Evolutionary conservation across 371 early-diverging fungal genomes (phyloP).

Genomic region (Saksenaea vasiformis): DNA sequence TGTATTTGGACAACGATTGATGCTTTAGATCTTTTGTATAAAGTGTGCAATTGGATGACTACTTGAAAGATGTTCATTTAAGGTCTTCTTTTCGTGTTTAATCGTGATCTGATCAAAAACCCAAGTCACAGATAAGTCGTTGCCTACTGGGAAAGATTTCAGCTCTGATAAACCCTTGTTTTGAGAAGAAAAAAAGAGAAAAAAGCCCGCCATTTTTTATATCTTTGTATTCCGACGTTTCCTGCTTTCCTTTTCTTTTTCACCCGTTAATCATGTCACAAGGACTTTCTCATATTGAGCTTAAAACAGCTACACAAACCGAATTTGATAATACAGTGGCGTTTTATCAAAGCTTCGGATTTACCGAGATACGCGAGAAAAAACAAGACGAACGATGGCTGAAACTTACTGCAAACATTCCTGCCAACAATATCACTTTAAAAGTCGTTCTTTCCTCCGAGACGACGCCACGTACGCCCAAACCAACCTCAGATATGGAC

Average conservation of each 20-base stretch:
- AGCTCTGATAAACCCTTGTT: neutral
- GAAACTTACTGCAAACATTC: constrained; percentile 29
- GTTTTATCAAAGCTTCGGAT: constrained; percentile 65
- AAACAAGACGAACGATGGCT: constrained; percentile 38
- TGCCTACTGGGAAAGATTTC: neutral
- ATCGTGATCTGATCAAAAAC: neutral
- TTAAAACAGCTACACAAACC: constrained; percentile 42
- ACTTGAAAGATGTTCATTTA: too few species aligned
- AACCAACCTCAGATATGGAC: constrained; percentile 24
- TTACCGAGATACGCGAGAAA: constrained; percentile 26
- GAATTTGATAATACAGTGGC: constrained; percentile 39
- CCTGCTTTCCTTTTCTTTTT: constrained; percentile 7
- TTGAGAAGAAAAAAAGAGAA: neutral
- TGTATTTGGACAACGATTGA: too few species aligned
- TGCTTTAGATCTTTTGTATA: too few species aligned
- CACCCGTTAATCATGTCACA: constrained; percentile 11
- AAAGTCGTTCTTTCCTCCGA: constrained; percentile 34
- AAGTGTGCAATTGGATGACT: too few species aligned
- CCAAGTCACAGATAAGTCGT: neutral
- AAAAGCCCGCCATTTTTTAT: constrained; percentile 4
- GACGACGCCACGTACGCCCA: constrained; percentile 4
- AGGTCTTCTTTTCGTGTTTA: too few species aligned
- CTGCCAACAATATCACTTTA: constrained; percentile 38
- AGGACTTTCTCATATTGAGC: constrained; percentile 61
- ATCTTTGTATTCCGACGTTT: neutral